Evolutionary conservation across 2,329 filamentous ascomycete genomes (phyloP).

Genomic region (Madurella mycetomatis): DNA sequence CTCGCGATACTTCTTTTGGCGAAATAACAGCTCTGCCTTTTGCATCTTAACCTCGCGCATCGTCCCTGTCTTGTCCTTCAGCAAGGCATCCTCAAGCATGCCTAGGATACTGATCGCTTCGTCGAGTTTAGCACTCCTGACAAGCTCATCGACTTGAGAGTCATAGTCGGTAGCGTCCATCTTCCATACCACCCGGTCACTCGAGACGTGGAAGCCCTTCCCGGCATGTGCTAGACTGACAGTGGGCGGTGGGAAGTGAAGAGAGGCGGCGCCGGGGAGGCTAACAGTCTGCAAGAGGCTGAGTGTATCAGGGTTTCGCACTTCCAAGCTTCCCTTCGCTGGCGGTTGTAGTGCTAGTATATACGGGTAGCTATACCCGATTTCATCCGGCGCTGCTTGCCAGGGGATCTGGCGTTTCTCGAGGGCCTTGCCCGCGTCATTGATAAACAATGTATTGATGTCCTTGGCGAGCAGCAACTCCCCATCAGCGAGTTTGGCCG

Average conservation of each 20-base stretch:
- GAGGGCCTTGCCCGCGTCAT: constrained; percentile 73
- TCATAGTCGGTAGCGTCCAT: constrained; percentile 94
- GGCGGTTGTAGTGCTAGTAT: constrained; percentile 81
- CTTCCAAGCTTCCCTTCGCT: constrained; percentile 78
- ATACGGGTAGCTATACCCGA: constrained; percentile 97
- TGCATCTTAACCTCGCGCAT: constrained; percentile 84
- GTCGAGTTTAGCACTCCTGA: constrained; percentile 70
- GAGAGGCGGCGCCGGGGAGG: constrained; percentile 73
- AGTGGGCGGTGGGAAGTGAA: constrained; percentile 90
- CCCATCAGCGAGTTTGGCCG: constrained; percentile 73
- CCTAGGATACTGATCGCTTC: constrained; percentile 85
- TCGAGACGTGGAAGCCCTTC: constrained; percentile 91
- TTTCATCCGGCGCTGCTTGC: constrained; percentile 78
- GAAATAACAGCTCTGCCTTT: constrained; percentile 83
- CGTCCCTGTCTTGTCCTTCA: constrained; percentile 75
- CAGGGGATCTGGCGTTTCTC: constrained; percentile 90
- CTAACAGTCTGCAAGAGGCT: constrained; percentile 83
- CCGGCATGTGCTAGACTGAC: constrained; percentile 92
- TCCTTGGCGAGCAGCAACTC: constrained; percentile 95
- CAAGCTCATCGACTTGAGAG: constrained; percentile 77
- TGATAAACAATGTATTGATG: constrained; percentile 90
- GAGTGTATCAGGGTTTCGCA: constrained; percentile 87
- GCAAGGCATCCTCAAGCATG: constrained; percentile 87
- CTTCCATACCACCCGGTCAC: constrained; percentile 88
- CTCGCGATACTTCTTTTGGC: constrained; percentile 74